These are phyloP conservation scores for Amaranthus palmeri DNA, from an alignment of 148 eudicot species.

Conservation along the genomic window DNA sequence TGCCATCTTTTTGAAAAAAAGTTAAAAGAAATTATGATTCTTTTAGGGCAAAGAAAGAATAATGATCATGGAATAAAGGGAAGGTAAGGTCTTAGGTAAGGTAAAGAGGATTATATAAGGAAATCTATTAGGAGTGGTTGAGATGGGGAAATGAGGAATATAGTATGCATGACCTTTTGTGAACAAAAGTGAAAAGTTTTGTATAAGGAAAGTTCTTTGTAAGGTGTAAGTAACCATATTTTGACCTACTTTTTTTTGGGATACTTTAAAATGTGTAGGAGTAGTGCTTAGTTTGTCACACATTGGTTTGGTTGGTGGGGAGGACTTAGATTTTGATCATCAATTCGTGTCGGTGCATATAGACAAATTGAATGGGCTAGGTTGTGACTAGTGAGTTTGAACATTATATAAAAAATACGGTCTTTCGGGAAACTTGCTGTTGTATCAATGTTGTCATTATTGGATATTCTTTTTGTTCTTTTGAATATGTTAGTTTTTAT, in stretches of 20 bases:
- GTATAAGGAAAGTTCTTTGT: constrained; percentile 15
- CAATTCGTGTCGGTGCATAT: no score
- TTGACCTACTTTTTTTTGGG: neutral
- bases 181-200: constrained; percentile 6
- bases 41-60: neutral
- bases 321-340: no score
- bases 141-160: neutral
- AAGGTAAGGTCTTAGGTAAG: neutral
- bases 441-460: no score
- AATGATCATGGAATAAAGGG: neutral
- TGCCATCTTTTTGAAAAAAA: constrained; percentile 1
- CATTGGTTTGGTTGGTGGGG: no score
- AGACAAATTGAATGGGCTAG: neutral
- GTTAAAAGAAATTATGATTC: no score
- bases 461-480: no score
- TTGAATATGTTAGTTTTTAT: no score
- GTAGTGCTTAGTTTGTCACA: neutral
- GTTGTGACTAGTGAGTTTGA: no score
- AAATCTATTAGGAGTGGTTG: constrained; percentile 3
- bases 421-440: no score
- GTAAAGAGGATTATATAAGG: constrained; percentile 12
- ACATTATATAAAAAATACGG: no score
- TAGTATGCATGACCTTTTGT: neutral
- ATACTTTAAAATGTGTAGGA: no score
- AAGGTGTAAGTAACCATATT: constrained; percentile 5